Evolutionary conservation across 495 filamentous ascomycete genomes (phyloP).

Genomic region (Pseudoneurospora amorphoporcata): DNA sequence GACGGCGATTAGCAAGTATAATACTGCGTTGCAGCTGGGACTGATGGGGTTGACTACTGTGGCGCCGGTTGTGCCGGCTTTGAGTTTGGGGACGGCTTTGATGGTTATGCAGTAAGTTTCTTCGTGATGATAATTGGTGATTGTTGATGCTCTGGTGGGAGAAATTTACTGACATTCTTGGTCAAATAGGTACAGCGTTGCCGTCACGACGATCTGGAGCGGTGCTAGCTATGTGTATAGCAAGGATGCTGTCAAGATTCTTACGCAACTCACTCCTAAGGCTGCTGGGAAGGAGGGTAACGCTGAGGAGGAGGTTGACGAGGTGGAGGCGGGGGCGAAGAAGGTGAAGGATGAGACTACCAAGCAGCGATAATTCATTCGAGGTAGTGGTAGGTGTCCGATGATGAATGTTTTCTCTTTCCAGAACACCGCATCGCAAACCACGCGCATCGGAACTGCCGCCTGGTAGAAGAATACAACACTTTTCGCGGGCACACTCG

Average conservation of each 20-base stretch:
- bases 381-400: not conserved
- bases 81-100: conserved; percentile 48
- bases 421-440: not conserved
- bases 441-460: not conserved
- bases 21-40: conserved; percentile 70
- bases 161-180: not conserved
- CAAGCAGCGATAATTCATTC: not conserved
- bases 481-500: not conserved
- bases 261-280: conserved; percentile 35
- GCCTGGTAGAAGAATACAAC: not conserved
- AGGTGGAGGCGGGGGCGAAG: not conserved
- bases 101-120: conserved; percentile 60
- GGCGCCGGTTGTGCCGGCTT: conserved; percentile 50
- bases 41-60: conserved; percentile 70
- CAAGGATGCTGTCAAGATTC: conserved; percentile 71
- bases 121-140: not conserved
- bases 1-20: conserved; percentile 82
- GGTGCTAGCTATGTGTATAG: conserved; percentile 73
- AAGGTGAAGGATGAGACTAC: not conserved
- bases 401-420: not conserved
- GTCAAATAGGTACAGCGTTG: conserved; percentile 55
- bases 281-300: not conserved
- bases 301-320: not conserved
- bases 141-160: not conserved
- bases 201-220: conserved; percentile 73